Evolutionary conservation across 345 rosid genomes (phyloP), one percentile per base, ranked within the genome.

Genomic region (Populus davidiana): DNA sequence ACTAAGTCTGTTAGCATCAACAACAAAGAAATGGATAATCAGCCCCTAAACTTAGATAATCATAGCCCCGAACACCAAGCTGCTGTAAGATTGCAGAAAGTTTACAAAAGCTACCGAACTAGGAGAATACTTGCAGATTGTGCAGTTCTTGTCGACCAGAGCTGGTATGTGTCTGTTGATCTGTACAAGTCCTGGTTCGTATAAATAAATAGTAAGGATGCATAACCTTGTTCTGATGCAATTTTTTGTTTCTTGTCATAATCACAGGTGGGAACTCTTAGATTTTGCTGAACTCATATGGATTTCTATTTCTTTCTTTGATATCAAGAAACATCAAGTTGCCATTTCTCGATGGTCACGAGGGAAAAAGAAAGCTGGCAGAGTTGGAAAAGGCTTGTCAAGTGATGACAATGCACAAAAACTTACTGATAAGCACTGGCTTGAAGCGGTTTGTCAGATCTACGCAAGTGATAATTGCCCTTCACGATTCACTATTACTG

Each of bases 121-220:
- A 87, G 99, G 78, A 81, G 98, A 88, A 92, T 89, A 89, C 91
- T 92, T 4, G 99, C 99, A 0, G 99, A 96, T 86, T 96, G 99
- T 78, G 98, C 95, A 0, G 95, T 96, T 69, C 90, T 94, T 49
- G 93, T 89, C 43, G 98, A 91, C 77, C 97, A 93, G 82, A 91
- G 95, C 90, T 92, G 97, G 99, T 93, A 35, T 67, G 77, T 80
- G 16, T 74, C 50, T 56, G 6, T 62, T 74, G 8, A 25, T 43
- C 6, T 31, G 75, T n/a, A 29, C 8, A 31, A 33, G 36, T 29
- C 2, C 41, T 23, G 56, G 20, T 27, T 54, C 5, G 18, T 31
- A 2, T 4, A 49, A 49, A 49, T 2, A 49, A 49, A 49, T 14
- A 5, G 6, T 31, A 29, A 14, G 8, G 20, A 25, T 21, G 23